Evolutionary conservation across 805 yeast species (phyloP).

Genomic region (Candida nemodendra): DNA sequence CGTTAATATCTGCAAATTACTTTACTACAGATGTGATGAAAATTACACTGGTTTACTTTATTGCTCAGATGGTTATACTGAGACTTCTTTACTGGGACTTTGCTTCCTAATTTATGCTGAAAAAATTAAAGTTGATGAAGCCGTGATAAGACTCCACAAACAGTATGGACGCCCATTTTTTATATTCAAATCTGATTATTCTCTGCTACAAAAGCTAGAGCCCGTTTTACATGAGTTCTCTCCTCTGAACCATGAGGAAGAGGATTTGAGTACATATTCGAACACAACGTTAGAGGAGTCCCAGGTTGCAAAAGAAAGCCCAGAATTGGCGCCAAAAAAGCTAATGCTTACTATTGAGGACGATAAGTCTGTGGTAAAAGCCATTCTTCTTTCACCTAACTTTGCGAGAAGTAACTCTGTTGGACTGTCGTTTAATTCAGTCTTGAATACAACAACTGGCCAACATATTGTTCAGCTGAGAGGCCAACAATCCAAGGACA

Average conservation of each 20-base stretch:
- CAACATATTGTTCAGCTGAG: conserved; percentile 31
- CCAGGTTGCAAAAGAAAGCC: too few species aligned
- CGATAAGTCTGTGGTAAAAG: conserved; percentile 19
- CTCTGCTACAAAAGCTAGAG: conserved; percentile 63
- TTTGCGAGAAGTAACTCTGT: conserved; percentile 3
- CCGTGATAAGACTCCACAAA: conserved; percentile 60
- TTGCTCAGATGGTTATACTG: conserved; percentile 92
- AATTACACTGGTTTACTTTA: conserved; percentile 54
- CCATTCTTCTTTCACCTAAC: conserved; percentile 23
- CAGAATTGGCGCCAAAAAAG: too few species aligned
- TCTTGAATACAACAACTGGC: conserved; percentile 28
- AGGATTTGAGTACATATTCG: not conserved
- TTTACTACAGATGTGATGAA: conserved; percentile 44
- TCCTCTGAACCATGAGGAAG: conserved; percentile 36
- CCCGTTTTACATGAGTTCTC: conserved; percentile 57
- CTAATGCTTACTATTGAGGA: conserved; percentile 19
- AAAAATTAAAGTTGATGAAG: conserved; percentile 59
- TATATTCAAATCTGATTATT: conserved; percentile 74
- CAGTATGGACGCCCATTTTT: conserved; percentile 77
- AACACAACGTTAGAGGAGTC: not conserved
- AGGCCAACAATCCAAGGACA: conserved; percentile 13
- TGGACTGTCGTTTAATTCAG: conserved; percentile 18
- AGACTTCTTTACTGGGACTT: conserved; percentile 72
- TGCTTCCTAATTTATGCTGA: conserved; percentile 71
- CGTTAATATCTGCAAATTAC: conserved; percentile 65